A percentile compares a stretch with the other conserved stretches of the same genome.
These are phyloP conservation scores for Aureobasidium sp. DNA, from an alignment of 2,329 filamentous ascomycete species.

Conservation along the genomic window DNA sequence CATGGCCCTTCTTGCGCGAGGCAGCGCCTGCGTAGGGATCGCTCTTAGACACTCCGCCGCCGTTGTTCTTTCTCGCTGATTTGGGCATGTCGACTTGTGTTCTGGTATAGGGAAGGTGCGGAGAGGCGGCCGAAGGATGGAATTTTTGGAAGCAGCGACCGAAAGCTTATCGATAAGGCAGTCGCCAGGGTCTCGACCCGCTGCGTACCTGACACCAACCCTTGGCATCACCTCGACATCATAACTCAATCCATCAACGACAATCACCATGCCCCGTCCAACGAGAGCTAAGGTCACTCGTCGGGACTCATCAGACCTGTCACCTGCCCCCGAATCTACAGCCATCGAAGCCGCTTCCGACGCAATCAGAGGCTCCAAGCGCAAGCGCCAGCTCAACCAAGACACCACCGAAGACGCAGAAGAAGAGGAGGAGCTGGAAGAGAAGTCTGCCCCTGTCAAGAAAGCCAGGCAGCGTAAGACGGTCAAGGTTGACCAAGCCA, in stretches of 20 bases:
- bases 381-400: constrained; percentile 11
- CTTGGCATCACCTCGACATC: constrained; percentile 6
- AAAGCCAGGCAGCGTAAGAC: constrained; percentile 16
- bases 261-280: constrained; percentile 7
- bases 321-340: not conserved
- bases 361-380: constrained; percentile 5
- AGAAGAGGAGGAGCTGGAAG: constrained; percentile 14
- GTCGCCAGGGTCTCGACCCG: not conserved
- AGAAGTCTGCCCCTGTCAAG: constrained; percentile 14
- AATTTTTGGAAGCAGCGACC: constrained; percentile 6
- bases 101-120: not conserved
- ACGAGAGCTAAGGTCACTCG: not conserved
- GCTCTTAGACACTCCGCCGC: constrained; percentile 28
- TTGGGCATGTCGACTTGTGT: constrained; percentile 38
- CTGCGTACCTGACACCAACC: not conserved
- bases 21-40: constrained; percentile 39
- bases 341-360: not conserved
- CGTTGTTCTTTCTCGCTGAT: constrained; percentile 30
- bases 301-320: constrained; percentile 15
- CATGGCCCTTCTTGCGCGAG: constrained; percentile 40
- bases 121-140: constrained; percentile 5
- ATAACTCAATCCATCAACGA: not conserved
- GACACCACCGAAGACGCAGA: constrained; percentile 12
- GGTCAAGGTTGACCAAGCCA: constrained; percentile 3
- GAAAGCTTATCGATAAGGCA: constrained; percentile 17